These are phyloP conservation scores for Alternaria infectoria DNA, from an alignment of 2,329 filamentous ascomycete genomes.

Conservation along the genomic window DNA sequence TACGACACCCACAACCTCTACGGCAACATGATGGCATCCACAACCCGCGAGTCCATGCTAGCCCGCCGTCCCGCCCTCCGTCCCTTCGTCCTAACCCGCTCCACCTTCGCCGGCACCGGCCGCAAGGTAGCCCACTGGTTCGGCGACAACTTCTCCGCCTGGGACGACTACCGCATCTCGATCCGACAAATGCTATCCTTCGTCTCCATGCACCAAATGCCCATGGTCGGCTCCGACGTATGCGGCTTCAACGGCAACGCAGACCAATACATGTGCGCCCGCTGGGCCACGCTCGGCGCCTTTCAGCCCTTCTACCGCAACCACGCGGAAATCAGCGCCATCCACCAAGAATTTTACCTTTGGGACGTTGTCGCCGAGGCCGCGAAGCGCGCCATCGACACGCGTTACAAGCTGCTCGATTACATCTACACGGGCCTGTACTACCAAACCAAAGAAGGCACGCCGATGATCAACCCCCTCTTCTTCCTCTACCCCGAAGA, in stretches of 20 bases:
- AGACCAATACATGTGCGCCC: conserved; percentile 71
- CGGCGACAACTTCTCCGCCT: conserved; percentile 60
- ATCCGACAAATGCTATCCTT: conserved; percentile 55
- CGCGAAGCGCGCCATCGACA: conserved; percentile 71
- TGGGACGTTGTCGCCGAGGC: conserved; percentile 69
- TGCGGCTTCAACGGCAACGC: conserved; percentile 76
- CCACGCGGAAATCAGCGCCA: conserved; percentile 64
- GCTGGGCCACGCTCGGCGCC: conserved; percentile 76
- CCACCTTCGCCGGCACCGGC: conserved; percentile 76
- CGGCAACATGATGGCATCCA: conserved; percentile 74
- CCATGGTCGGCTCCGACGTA: conserved; percentile 65
- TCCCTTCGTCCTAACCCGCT: conserved; percentile 76
- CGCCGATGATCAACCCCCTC: conserved; percentile 71
- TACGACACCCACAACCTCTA: conserved; percentile 82
- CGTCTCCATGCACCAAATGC: conserved; percentile 55
- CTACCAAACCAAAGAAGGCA: conserved; percentile 65
- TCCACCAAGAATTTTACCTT: conserved; percentile 75
- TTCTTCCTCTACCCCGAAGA: conserved; percentile 74
- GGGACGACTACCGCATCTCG: conserved; percentile 53
- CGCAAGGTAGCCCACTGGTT: conserved; percentile 65
- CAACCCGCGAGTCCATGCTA: conserved; percentile 71
- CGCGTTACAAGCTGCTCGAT: conserved; percentile 78
- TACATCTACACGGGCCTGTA: conserved; percentile 79
- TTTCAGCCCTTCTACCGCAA: conserved; percentile 80
- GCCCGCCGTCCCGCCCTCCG: conserved; percentile 67